A percentile compares a stretch with the other conserved stretches of the same genome.
These are phyloP conservation scores for Penicillium robsamsonii DNA, from an alignment of 495 filamentous ascomycete species.

Conservation along the genomic window DNA sequence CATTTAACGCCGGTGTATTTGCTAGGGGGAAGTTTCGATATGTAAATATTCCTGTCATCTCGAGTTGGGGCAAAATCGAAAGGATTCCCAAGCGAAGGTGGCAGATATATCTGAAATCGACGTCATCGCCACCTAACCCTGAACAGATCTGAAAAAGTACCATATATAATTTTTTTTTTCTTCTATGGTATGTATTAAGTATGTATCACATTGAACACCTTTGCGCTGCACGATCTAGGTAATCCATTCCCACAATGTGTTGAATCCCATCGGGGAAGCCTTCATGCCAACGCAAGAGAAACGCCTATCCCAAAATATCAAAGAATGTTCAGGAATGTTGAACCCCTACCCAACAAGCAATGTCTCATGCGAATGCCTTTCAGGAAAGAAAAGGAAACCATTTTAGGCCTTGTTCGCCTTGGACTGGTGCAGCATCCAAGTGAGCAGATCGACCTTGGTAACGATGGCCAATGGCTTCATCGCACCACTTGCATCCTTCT, in stretches of 20 bases:
- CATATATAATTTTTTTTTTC: neutral
- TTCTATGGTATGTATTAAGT: slow-evolving; percentile 13
- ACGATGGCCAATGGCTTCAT: slow-evolving; percentile 85
- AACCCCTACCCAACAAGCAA: slow-evolving; percentile 20
- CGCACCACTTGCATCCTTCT: slow-evolving; percentile 55
- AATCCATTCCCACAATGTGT: slow-evolving; percentile 16
- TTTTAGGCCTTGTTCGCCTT: slow-evolving; percentile 24
- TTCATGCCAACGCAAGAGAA: slow-evolving; percentile 12
- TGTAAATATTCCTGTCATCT: slow-evolving; percentile 25
- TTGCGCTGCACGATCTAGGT: slow-evolving; percentile 19
- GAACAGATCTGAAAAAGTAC: neutral
- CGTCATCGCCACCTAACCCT: slow-evolving; percentile 4
- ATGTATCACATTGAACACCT: slow-evolving; percentile 9
- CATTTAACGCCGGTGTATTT: slow-evolving; percentile 30
- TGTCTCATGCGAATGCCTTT: slow-evolving; percentile 12
- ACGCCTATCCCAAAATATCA: slow-evolving; percentile 19
- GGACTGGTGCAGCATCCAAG: slow-evolving; percentile 81
- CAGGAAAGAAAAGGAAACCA: slow-evolving; percentile 2
- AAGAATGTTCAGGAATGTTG: slow-evolving; percentile 23
- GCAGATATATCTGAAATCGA: neutral
- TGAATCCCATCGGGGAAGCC: slow-evolving; percentile 18
- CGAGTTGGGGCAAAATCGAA: neutral
- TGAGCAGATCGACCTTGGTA: slow-evolving; percentile 93
- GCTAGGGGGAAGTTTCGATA: slow-evolving; percentile 25
- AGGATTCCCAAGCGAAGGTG: neutral